A percentile compares a stretch with the other conserved stretches of the same genome.
phyloP scores from a whole-genome alignment of 495 filamentous ascomycete species.

The Lophiotrema nucula region DNA sequence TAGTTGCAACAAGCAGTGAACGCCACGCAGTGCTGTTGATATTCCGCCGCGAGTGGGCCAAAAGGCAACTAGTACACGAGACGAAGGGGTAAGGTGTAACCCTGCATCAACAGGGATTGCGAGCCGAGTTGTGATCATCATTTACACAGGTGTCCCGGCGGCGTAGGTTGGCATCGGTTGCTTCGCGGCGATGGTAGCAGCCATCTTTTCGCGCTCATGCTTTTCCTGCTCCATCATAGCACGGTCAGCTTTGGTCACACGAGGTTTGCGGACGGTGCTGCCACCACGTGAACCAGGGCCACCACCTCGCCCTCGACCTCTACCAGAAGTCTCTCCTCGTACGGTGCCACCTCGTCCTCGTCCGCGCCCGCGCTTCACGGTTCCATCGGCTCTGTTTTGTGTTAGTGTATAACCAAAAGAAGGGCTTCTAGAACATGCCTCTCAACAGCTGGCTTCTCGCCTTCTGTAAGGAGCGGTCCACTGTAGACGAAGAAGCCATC shows the following conservation, averaged over 20 bases:
- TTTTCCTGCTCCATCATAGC: constrained; percentile 67
- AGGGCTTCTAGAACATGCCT: constrained; percentile 48
- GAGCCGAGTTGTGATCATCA: no score
- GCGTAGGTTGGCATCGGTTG: constrained; percentile 48
- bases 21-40: no score
- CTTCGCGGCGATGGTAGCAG: constrained; percentile 44
- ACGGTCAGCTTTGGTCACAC: constrained; percentile 73
- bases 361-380: constrained; percentile 73
- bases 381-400: constrained; percentile 64
- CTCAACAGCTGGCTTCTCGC: constrained; percentile 81
- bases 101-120: no score
- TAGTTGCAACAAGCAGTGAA: no score
- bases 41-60: no score
- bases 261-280: constrained; percentile 70
- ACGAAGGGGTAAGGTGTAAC: no score
- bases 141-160: constrained; percentile 44
- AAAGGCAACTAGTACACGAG: no score
- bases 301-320: constrained; percentile 54
- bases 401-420: constrained; percentile 36
- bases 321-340: constrained; percentile 46
- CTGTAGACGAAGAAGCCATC: constrained; percentile 57
- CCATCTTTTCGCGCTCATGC: constrained; percentile 60
- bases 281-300: constrained; percentile 78
- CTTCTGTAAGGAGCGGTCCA: constrained; percentile 63
- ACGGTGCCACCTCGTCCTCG: constrained; percentile 56